These are phyloP conservation scores for Kodamaea plutei DNA, from an alignment of 1,139 yeast genomes.

Conservation along the genomic window DNA sequence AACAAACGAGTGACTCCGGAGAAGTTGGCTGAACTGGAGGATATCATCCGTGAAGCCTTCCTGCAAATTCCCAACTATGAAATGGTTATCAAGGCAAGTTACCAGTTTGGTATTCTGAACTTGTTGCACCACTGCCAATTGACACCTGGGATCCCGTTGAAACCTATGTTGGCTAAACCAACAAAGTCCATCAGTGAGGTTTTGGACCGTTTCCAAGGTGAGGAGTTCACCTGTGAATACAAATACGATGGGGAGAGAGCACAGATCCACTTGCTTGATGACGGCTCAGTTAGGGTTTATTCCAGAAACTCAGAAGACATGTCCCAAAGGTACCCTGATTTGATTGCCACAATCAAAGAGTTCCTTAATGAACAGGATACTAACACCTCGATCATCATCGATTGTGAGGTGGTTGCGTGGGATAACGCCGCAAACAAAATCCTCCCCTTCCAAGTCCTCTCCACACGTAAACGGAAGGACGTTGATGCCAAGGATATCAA, in stretches of 20 bases:
- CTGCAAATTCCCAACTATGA: constrained; percentile 92
- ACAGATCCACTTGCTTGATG: constrained; percentile 72
- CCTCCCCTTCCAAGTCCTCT: constrained; percentile 85
- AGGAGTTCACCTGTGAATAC: constrained; percentile 89
- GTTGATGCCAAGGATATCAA: constrained; percentile 84
- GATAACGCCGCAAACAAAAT: constrained; percentile 71
- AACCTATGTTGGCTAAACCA: constrained; percentile 98
- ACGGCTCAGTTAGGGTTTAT: constrained; percentile 71
- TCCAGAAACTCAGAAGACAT: constrained; percentile 96
- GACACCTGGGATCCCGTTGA: constrained; percentile 90
- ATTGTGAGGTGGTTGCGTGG: constrained; percentile 99
- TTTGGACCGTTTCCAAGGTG: constrained; percentile 80
- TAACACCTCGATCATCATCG: constrained; percentile 59
- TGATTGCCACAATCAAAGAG: constrained; percentile 62
- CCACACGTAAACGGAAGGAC: constrained; percentile 91
- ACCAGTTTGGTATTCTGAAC: constrained; percentile 63
- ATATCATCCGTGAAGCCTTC: constrained; percentile 75
- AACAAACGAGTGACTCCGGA: constrained; percentile 33
- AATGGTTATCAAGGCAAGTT: constrained; percentile 60
- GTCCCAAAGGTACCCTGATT: constrained; percentile 94
- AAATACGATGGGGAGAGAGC: constrained; percentile 98
- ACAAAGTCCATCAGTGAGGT: constrained; percentile 90
- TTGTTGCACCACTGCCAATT: constrained; percentile 67
- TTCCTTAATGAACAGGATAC: constrained; percentile 39
- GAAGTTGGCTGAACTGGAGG: constrained; percentile 60